A percentile compares a stretch with the other conserved stretches of the same genome.
phyloP scores from a whole-genome alignment of 129 eudicot genomes.

The Pseudognaphalium luteoalbum region DNA sequence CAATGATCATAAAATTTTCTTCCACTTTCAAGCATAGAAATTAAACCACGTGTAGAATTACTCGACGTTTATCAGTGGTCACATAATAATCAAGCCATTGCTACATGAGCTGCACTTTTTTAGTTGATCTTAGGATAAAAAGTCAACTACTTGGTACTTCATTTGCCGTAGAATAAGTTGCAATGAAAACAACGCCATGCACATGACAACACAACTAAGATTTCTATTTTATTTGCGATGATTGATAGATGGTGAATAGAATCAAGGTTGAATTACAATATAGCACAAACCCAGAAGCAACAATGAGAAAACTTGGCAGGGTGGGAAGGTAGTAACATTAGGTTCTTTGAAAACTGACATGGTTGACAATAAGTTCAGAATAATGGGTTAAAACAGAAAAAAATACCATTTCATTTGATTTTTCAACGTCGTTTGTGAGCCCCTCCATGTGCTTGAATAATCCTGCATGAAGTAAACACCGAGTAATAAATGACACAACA shows the following conservation, averaged over 20 bases:
- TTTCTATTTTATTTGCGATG: neutral
- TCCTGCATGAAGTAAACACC: constrained; percentile 45
- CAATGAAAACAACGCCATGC: neutral
- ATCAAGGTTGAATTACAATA: neutral
- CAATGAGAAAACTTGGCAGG: neutral
- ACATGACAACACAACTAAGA: neutral
- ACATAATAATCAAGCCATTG: neutral
- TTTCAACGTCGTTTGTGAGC: constrained; percentile 75
- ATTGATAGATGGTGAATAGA: neutral
- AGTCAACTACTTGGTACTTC: neutral
- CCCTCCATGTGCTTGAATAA: constrained; percentile 79
- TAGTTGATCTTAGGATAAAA: neutral
- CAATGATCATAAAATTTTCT: neutral
- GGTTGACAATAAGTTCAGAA: neutral
- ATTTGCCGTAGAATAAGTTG: neutral
- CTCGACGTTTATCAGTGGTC: neutral
- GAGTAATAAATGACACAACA: constrained; percentile 7
- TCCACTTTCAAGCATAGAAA: neutral
- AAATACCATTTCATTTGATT: constrained; percentile 85
- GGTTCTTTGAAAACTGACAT: neutral
- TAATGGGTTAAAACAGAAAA: constrained; percentile 4
- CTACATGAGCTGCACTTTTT: neutral
- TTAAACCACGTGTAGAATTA: neutral
- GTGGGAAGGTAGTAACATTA: neutral
- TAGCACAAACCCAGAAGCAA: neutral